Conservation (phyloP, 148 eudicot species). For the Limonium bicolor region DNA sequence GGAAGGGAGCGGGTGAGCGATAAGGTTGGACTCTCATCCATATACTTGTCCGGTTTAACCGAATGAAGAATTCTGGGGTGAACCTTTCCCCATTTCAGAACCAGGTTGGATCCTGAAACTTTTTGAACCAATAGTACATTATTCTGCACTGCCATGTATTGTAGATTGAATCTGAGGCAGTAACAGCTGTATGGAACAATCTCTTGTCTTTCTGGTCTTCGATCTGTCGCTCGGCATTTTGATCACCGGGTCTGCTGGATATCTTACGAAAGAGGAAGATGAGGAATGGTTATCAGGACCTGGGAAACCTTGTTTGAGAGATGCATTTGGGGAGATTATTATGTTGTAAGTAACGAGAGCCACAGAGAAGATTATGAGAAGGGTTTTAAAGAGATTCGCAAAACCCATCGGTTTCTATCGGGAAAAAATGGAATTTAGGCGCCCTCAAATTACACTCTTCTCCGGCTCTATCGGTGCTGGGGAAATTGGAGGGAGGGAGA, state of each 20-base stretch:
- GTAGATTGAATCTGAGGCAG: constrained; percentile 81
- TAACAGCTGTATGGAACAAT: constrained; percentile 85
- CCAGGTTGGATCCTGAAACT: constrained; percentile 24
- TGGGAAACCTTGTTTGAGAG: constrained; percentile 68
- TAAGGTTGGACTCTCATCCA: constrained; percentile 99
- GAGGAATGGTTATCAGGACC: constrained; percentile 23
- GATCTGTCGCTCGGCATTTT: constrained; percentile 38
- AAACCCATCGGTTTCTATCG: too few relatives aligned
- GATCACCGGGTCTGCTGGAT: constrained; percentile 52
- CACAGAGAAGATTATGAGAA: constrained; percentile 51
- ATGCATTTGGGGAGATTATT: constrained; percentile 59
- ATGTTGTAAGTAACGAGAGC: constrained; percentile 84
- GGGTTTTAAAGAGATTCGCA: constrained; percentile 45
- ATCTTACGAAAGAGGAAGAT: too few relatives aligned
- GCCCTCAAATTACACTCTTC: too few relatives aligned
- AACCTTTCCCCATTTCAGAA: constrained; percentile 97
- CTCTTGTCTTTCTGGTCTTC: constrained; percentile 16
- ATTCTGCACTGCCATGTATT: constrained; percentile 93
- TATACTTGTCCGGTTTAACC: constrained; percentile 44
- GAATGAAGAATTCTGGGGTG: constrained; percentile 88
- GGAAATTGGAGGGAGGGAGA: too few relatives aligned
- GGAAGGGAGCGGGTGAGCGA: constrained; percentile 79
- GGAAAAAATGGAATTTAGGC: too few relatives aligned
- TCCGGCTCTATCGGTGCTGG: too few relatives aligned
- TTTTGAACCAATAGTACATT: constrained; percentile 94